Evolutionary conservation across 2,329 filamentous ascomycete genomes (phyloP), one percentile per base, ranked within the genome.

Genomic region (Oidium heveae): DNA sequence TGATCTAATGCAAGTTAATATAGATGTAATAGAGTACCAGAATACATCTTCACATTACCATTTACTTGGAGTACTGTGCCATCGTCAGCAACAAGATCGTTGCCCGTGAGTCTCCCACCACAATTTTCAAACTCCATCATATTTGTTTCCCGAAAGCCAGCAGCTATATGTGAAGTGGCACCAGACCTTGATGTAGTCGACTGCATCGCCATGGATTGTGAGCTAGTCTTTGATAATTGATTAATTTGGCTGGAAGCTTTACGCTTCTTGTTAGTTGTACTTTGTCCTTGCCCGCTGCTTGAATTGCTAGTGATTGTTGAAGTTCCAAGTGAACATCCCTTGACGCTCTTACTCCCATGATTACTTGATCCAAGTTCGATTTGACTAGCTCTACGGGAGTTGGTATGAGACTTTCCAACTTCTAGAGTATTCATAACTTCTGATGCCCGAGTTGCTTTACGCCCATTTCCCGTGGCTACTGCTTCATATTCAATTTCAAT

Each of bases 401-500:
- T 66, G 57, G 62, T 51, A 47, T 36, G 43, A 50, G 47, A 52
- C 22, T 54, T 59, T 18, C 13, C 47, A 49, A 54, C 44, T 36
- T 63, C 61, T 18, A 54, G 16, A 15, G 52, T 47, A 16, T 47
- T 54, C 37, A 54, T 44, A 34, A 58, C 36, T 39, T 62, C 62
- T 62, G 63, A 58, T 66, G 66, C 57, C 61, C 71, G 70, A 61
- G 72, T 71, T 39, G 71, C 66, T 64, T 81, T 82, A 65, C 79
- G 78, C 54, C 70, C 62, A 57, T 77, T 74, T 55, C 70, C 70
- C 54, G 70, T 66, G 64, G 37, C 12, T 24, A 74, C 70, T 66
- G 74, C 76, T 63, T 95, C 89, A 66, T 87, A 86, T 66, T 96
- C 91, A 68, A 85, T 79, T 63, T 96, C 89, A 61, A 88, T 74